Conservation (phyloP, 768 basidiomycete species). For the Exidia glandulosa region DNA sequence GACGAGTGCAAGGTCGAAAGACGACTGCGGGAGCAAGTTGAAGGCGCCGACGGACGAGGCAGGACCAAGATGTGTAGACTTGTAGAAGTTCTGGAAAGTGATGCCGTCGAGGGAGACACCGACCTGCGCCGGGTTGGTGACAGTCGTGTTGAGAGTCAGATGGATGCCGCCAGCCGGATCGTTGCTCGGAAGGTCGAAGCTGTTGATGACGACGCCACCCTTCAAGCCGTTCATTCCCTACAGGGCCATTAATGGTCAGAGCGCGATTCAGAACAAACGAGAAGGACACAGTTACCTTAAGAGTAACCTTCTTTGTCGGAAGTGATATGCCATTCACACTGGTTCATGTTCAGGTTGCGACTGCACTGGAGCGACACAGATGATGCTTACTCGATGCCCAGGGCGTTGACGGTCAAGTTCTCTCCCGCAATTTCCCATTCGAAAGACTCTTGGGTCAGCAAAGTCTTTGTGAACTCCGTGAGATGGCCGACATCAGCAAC, state of each 20-base stretch:
- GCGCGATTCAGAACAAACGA: too few species aligned
- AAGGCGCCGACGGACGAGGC: constrained; percentile 39
- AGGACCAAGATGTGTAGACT: constrained; percentile 37
- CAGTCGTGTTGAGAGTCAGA: constrained; percentile 48
- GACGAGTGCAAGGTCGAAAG: constrained; percentile 39
- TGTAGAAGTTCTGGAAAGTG: constrained; percentile 43
- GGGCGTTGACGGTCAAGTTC: constrained; percentile 49
- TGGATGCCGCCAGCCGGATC: constrained; percentile 64
- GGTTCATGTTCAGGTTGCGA: background rate
- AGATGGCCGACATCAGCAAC: constrained; percentile 47
- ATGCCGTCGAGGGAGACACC: constrained; percentile 54
- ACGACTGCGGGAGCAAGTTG: constrained; percentile 42
- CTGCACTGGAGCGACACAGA: background rate
- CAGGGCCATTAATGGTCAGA: too few species aligned
- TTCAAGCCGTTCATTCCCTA: constrained; percentile 62
- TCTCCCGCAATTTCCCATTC: constrained; percentile 58
- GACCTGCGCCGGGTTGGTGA: constrained; percentile 63
- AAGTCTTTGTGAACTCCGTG: constrained; percentile 53
- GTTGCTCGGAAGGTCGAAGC: constrained; percentile 59
- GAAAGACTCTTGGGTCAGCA: constrained; percentile 56
- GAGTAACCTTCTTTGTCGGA: constrained; percentile 42
- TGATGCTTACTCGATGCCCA: constrained; percentile 29
- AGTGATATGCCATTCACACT: constrained; percentile 48
- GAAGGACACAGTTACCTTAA: constrained; percentile 19
- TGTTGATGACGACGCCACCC: constrained; percentile 48